A percentile compares a stretch with the other conserved stretches of the same genome.
Evolutionary conservation across 305 asterid species (phyloP).

Genomic region (Lippia alba): DNA sequence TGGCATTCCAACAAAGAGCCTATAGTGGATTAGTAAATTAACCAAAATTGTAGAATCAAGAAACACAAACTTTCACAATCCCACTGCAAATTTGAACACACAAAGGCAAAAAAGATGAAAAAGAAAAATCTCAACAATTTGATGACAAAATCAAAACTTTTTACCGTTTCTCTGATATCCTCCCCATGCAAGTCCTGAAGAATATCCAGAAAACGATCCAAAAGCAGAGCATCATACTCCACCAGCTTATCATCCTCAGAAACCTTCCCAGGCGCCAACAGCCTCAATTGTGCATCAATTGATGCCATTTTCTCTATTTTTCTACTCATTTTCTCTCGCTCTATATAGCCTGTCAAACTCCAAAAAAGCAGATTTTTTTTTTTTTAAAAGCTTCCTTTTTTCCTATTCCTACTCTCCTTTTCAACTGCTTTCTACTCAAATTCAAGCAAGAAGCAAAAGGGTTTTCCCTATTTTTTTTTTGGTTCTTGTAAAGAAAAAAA

Average conservation of each 20-base stretch:
- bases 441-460: conserved; percentile 17
- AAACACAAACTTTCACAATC: conserved; percentile 1
- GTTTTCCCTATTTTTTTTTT: not conserved
- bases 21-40: not conserved
- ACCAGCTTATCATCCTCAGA: conserved; percentile 72
- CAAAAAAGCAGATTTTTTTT: not conserved
- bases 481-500: conserved; percentile 1
- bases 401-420: conserved; percentile 6
- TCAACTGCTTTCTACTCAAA: conserved; percentile 33
- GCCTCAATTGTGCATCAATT: conserved; percentile 75
- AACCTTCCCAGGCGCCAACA: conserved; percentile 68
- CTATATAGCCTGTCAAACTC: conserved; percentile 35
- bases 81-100: conserved; percentile 16
- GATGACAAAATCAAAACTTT: conserved; percentile 8
- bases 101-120: not conserved
- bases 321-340: conserved; percentile 39
- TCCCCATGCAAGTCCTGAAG: conserved; percentile 78
- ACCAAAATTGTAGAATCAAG: conserved; percentile 9
- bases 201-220: conserved; percentile 76
- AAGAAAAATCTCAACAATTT: not conserved
- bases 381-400: conserved; percentile 10
- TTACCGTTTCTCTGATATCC: conserved; percentile 69
- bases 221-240: conserved; percentile 65
- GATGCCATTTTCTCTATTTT: conserved; percentile 70
- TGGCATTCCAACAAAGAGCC: conserved; percentile 14